A percentile compares a stretch with the other conserved stretches of the same genome.
These are phyloP conservation scores for Debaryomyces robertsiae DNA, from an alignment of 1,139 yeast species.

Conservation along the genomic window DNA sequence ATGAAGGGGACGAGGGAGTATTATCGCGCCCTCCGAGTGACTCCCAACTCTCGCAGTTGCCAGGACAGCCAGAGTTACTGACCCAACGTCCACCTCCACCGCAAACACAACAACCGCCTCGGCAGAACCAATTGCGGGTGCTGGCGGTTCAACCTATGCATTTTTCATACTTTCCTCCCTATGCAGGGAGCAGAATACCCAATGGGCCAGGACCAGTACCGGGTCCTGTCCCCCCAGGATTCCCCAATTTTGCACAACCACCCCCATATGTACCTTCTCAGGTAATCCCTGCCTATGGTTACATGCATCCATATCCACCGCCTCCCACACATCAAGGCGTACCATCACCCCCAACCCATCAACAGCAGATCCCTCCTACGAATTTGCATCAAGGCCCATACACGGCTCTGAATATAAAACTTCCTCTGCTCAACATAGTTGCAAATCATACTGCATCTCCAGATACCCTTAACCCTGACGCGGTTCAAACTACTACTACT, in stretches of 20 bases:
- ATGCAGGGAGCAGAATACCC: conserved; percentile 42
- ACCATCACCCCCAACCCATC: conserved; percentile 11
- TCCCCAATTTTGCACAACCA: conserved; percentile 13
- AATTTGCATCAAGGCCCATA: conserved; percentile 1
- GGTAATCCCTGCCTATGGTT: conserved; percentile 4
- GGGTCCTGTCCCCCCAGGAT: conserved; percentile 42
- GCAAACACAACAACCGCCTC: not conserved
- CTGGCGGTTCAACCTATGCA: conserved; percentile 4
- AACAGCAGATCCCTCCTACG: not conserved
- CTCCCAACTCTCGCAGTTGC: conserved; percentile 1
- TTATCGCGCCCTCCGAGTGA: conserved; percentile 4
- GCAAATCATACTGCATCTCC: not conserved
- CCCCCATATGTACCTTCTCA: conserved; percentile 10
- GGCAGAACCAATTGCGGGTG: conserved; percentile 4
- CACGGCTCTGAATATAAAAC: not conserved
- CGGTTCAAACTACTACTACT: not conserved
- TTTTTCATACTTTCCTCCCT: conserved; percentile 39
- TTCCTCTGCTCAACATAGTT: conserved; percentile 4
- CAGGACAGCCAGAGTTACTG: conserved; percentile 6
- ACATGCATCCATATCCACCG: conserved; percentile 7
- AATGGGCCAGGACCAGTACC: conserved; percentile 52
- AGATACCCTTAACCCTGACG: not conserved
- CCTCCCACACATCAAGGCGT: conserved; percentile 31
- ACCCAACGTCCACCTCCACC: conserved; percentile 10
- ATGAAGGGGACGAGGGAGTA: conserved; percentile 13